Evolutionary conservation across 2,329 filamentous ascomycete genomes (phyloP).

Genomic region (Periconia sp.): DNA sequence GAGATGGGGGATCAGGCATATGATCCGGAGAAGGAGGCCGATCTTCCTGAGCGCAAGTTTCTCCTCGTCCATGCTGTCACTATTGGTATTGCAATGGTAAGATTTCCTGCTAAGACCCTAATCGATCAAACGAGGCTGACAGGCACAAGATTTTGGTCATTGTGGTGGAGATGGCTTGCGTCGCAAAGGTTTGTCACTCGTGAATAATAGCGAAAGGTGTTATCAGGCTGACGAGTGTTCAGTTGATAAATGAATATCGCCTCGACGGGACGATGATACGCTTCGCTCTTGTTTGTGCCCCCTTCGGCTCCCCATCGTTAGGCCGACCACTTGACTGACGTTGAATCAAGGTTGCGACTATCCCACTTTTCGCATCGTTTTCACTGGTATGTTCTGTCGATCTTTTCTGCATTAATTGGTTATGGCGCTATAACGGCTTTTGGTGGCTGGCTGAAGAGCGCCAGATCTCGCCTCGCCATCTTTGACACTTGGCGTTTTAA

Average conservation of each 20-base stretch:
- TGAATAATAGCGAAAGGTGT: background rate
- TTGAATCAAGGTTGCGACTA: conserved; percentile 36
- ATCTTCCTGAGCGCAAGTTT: conserved; percentile 28
- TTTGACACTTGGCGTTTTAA: background rate
- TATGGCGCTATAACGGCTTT: conserved; percentile 2
- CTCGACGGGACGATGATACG: conserved; percentile 49
- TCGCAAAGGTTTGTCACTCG: conserved; percentile 26
- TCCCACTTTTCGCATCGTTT: conserved; percentile 47
- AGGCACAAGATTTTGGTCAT: conserved; percentile 27
- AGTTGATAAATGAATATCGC: conserved; percentile 49
- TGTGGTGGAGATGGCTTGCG: conserved; percentile 37
- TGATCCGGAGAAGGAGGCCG: conserved; percentile 31
- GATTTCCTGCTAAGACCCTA: too few species aligned
- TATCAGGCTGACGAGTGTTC: conserved; percentile 24
- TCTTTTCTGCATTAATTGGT: conserved; percentile 10
- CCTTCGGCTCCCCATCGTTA: conserved; percentile 3
- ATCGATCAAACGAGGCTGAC: conserved; percentile 11
- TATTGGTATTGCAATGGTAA: conserved; percentile 30
- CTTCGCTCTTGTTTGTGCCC: conserved; percentile 43
- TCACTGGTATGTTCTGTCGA: conserved; percentile 28
- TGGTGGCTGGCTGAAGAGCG: conserved; percentile 16
- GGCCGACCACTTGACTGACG: conserved; percentile 19
- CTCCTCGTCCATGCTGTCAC: conserved; percentile 30
- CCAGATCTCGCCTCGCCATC: conserved; percentile 3
- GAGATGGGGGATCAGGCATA: conserved; percentile 30